Conservation (phyloP, 2,329 filamentous ascomycete species). For the Daldinia sp. region DNA sequence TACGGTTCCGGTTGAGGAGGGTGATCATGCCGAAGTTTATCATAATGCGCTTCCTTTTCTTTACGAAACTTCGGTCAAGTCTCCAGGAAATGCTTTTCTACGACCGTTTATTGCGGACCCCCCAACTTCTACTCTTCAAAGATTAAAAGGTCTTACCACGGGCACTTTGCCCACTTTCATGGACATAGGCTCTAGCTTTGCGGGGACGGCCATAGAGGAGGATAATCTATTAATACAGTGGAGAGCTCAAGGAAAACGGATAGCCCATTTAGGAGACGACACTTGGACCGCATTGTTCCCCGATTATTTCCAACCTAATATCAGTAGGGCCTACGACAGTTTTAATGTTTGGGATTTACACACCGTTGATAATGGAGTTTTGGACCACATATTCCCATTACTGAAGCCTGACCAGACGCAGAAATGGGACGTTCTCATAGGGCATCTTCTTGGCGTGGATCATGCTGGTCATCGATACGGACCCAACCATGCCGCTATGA, state of each 20-base stretch:
- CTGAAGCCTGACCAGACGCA: constrained; percentile 69
- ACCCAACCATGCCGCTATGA: constrained; percentile 91
- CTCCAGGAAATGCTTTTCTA: constrained; percentile 85
- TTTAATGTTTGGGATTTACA: constrained; percentile 99
- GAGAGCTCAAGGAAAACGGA: constrained; percentile 70
- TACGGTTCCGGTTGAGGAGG: constrained; percentile 76
- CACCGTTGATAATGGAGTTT: constrained; percentile 94
- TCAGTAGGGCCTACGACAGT: constrained; percentile 91
- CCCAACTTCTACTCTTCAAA: constrained; percentile 90
- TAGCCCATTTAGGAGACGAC: constrained; percentile 96
- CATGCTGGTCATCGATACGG: constrained; percentile 97
- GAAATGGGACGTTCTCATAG: constrained; percentile 94
- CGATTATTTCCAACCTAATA: constrained; percentile 86
- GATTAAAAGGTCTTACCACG: constrained; percentile 92
- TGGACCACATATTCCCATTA: constrained; percentile 87
- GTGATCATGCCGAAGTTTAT: constrained; percentile 67
- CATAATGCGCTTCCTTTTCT: constrained; percentile 89
- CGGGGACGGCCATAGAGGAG: constrained; percentile 93
- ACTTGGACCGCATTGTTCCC: constrained; percentile 96
- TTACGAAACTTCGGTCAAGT: constrained; percentile 78
- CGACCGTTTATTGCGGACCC: constrained; percentile 97
- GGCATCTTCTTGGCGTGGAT: constrained; percentile 93
- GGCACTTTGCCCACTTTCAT: constrained; percentile 95
- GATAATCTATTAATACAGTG: constrained; percentile 78
- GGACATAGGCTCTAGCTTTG: constrained; percentile 93